Percentiles rank a stretch among this genome's conserved stretches.
phyloP scores from a whole-genome alignment of 2,329 filamentous ascomycete species.

The Tricladium varicosporioides region DNA sequence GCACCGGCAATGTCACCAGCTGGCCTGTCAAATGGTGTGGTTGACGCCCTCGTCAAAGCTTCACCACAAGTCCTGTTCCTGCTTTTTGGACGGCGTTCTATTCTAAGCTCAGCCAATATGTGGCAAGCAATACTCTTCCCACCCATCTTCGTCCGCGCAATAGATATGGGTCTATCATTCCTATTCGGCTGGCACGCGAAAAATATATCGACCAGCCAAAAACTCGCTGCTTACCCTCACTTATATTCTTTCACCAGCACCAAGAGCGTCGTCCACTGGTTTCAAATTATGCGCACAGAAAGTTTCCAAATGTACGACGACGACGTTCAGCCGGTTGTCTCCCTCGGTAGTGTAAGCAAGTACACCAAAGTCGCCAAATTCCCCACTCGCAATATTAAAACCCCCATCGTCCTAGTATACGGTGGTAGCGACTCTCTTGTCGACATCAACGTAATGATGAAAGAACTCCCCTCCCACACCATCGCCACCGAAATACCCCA shows the following conservation, averaged over 20 bases:
- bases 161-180: conserved; percentile 77
- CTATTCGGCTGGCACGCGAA: conserved; percentile 85
- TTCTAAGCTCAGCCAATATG: conserved; percentile 90
- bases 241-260: conserved; percentile 96
- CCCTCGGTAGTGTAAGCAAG: conserved; percentile 67
- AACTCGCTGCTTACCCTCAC: conserved; percentile 92
- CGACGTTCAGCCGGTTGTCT: conserved; percentile 76
- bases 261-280: conserved; percentile 98
- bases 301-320: conserved; percentile 99
- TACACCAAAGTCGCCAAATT: conserved; percentile 97
- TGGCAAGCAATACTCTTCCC: conserved; percentile 97
- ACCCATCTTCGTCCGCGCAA: conserved; percentile 83
- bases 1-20: conserved; percentile 96
- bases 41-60: conserved; percentile 89
- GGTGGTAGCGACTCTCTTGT: conserved; percentile 92
- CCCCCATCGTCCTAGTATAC: conserved; percentile 89
- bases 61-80: conserved; percentile 91
- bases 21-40: conserved; percentile 83
- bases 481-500: conserved; percentile 83
- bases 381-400: conserved; percentile 94
- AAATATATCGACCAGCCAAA: conserved; percentile 85
- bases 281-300: conserved; percentile 95
- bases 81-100: conserved; percentile 86
- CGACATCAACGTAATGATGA: conserved; percentile 89
- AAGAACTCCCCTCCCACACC: conserved; percentile 81